Evolutionary conservation across 108 stramenopile genomes (phyloP), one percentile per base, ranked within the genome.

Genomic region (Pseudonitzschia multistriata): DNA sequence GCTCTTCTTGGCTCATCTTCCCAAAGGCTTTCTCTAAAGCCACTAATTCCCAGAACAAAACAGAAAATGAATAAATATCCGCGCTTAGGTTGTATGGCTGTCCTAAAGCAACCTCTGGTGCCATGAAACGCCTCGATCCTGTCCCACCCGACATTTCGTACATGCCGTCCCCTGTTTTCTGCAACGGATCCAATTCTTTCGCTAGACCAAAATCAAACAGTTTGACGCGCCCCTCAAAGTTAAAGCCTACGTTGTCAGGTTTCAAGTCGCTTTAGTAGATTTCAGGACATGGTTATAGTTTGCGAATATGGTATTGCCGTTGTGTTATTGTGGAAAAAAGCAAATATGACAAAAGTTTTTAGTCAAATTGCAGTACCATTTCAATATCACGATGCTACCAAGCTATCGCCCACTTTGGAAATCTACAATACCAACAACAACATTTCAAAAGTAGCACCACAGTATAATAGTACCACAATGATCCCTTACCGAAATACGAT

Each of bases 21-120:
- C 72, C 80, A 54, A 84, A 91, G 39, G 87, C 85, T 54, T 88
- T 82, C 57, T 87, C 75, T 45, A 87, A 67, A 21, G 74, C 74
- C 3, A 85, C 69, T 53, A 91, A 73, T 66, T 88, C 85, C 87
- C 87, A 88, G 19, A 91, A 53, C 79, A 91, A 70, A 50, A 91
- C 87, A 27, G 79, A 79, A 74, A 87, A 87, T 0, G 83, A 83
- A 55, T 91, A 88, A 36, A 87, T 79, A 57, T 91, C 90, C 13
- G 87, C 85, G 24, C 76, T 83, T 15, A 81, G 50, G 47, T 73
- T 67, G 59, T 87, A 84, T 1, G 82, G 76, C 57, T 81, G 72
- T 17, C 71, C 76, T 25, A 83, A 36, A 3, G 78, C 62, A n/a
- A 83, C 80, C 60, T 86, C 81, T 8, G 85, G 85, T 3, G 81